Evolutionary conservation across 305 asterid genomes (phyloP), one percentile per base, ranked within the genome.

Genomic region (Rubia balearica): DNA sequence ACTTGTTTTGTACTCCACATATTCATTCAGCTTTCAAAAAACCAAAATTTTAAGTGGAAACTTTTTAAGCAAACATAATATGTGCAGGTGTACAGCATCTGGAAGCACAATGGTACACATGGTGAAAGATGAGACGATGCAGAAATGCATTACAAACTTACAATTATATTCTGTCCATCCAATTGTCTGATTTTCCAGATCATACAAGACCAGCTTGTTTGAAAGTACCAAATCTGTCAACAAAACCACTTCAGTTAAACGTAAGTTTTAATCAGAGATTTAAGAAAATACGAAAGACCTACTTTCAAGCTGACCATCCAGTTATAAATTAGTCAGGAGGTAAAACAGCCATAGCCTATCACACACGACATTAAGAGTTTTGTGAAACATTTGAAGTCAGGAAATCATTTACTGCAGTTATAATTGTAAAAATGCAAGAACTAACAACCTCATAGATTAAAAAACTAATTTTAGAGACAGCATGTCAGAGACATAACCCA

Each of bases 81-180:
- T 13, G 6, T 48, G 55, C 19, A 60, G 51, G 19, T 16, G 3
- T 38, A 24, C 53, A 22, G 55, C 74, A 5, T 43, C 3, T 46
- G 55, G 57, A 21, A 12, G 36, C 36, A 38, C 59, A 69, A 22
- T 13, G 6, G 36, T 48, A 38, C 59, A 69, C 10, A 10, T 30
- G 49, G 41, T 19, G 9, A 49, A 61, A 2, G 46, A 59, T 63
- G 68, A 57, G 6, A 8, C 24, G 53, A 16, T 43, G 68, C 22
- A 10, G 19, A 65, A 56, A 42, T 30, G 57, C 12, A 68, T 21
- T 51, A 43, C 13, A 61, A 45, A 82, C 97, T 91, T 86, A 94
- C 99, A 94, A 87, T 94, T 94, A 79, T 94, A 94, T 70, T 89
- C 97, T 0, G 97, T 91, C 99, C 99, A 94, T 74, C 99, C 99